Base-by-base conservation (phyloP, 208 protist species). In the Wallacemonas sp. region DNA sequence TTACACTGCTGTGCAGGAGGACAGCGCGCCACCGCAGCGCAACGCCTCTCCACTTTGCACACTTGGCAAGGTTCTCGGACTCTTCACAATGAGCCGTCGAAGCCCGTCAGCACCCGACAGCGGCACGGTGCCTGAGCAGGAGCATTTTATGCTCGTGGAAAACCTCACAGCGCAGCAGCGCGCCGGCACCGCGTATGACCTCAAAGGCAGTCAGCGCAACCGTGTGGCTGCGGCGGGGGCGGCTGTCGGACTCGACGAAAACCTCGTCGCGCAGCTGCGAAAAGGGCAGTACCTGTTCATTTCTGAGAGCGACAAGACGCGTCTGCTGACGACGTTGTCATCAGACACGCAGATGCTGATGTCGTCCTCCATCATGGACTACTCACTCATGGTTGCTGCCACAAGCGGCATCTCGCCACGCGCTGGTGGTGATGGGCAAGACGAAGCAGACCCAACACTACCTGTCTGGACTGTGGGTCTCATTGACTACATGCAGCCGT, bases 121-220 rank as follows among this genome's bases (percentile, higher is more conserved):
- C 23, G 26, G 23, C 11, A 21, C 23, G 26, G 62, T 29, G 17
- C 38, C 30, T n/a, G 62, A 65, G 47, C 47, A 55, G 26, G 61
- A 70, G 47, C 55, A 86, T 67, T 95, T 77, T 69, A 75, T 85
- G 62, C 65, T 92, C 17, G 83, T 83, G 58, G 83, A 92, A 61
- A 89, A 92, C 57, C 55, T 92, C 1, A 57, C 66, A 21, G 47
- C 52, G 2, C 48, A 48, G 17, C 57, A 58, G 56, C 16, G 34
- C 6, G 54, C 66, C 1, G 52, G 69, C 19, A 23, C 76, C 12
- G 56, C 63, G 1, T 95, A 87, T 64, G 90, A 95, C 34, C 70
- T 95, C 17, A 95, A 95, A 61, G 90, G 90, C 2, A 95, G 89
- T 39, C 89, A 93, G 61, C 78, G 85, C 57, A 95, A 93, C 68